phyloP scores from a whole-genome alignment of 306 rosid genomes.

The Prinsepia uniflora region DNA sequence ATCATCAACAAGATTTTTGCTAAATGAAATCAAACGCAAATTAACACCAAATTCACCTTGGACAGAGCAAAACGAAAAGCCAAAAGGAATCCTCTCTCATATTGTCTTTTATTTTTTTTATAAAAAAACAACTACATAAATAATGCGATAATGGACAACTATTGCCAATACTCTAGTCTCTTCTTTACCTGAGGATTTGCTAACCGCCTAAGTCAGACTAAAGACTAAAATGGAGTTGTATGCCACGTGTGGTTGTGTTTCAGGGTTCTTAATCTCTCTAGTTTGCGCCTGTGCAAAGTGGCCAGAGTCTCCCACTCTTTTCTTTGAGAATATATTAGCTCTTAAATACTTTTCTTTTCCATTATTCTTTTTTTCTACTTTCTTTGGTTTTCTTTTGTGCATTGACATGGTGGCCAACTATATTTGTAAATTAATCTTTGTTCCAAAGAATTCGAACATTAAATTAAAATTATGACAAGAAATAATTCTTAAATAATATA shows the following conservation, averaged over 20 bases:
- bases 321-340: too few species aligned
- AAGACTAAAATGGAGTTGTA: not conserved
- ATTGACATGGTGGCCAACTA: too few species aligned
- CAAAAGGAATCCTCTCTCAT: too few species aligned
- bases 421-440: too few species aligned
- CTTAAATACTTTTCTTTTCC: not conserved
- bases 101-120: too few species aligned
- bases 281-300: not conserved
- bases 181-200: not conserved
- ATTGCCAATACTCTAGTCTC: not conserved
- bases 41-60: not conserved
- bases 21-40: constrained; percentile 30
- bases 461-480: too few species aligned
- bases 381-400: too few species aligned
- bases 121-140: too few species aligned
- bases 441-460: too few species aligned
- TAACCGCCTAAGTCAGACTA: not conserved
- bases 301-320: not conserved
- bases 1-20: constrained; percentile 1
- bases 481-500: too few species aligned
- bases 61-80: not conserved
- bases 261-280: not conserved
- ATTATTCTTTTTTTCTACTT: not conserved
- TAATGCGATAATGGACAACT: too few species aligned
- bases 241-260: constrained; percentile 1